Percentiles rank a stretch among this genome's conserved stretches.
Conservation (phyloP, 805 yeast genomes). For the Teunomyces cretensis region DNA sequence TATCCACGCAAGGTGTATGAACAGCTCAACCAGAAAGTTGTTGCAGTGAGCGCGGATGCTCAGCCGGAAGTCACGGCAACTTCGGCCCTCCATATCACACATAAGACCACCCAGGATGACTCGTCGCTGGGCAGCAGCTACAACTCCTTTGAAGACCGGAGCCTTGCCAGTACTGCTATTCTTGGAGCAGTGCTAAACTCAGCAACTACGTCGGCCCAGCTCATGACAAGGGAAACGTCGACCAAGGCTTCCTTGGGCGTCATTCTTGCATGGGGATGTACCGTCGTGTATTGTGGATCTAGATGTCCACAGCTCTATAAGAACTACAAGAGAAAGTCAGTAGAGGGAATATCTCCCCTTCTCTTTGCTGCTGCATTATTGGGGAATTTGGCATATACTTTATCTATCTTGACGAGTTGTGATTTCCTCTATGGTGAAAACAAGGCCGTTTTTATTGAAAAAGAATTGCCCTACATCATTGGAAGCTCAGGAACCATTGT, state of each 20-base stretch:
- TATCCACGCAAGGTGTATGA: conserved; percentile 21
- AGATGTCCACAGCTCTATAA: conserved; percentile 82
- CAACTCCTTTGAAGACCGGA: not conserved
- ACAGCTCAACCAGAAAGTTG: not conserved
- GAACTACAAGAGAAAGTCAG: conserved; percentile 76
- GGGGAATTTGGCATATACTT: conserved; percentile 76
- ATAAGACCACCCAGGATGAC: not conserved
- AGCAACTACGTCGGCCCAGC: conserved; percentile 1
- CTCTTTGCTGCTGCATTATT: conserved; percentile 74
- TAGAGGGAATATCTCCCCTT: conserved; percentile 80
- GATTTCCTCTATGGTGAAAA: conserved; percentile 38
- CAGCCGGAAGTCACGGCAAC: not conserved
- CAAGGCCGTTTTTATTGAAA: conserved; percentile 48
- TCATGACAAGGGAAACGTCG: not conserved
- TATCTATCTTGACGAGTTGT: conserved; percentile 70
- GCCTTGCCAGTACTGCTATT: not conserved
- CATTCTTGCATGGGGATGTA: conserved; percentile 74
- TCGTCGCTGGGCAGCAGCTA: conserved; percentile 1
- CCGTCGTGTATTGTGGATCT: conserved; percentile 70
- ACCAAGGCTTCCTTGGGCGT: conserved; percentile 7
- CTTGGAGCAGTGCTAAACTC: not conserved
- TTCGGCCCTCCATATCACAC: not conserved
- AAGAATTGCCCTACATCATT: conserved; percentile 77
- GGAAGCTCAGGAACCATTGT: conserved; percentile 85
- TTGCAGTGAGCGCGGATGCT: not conserved